Evolutionary conservation across 352 stramenopile genomes (phyloP), one percentile per base, ranked within the genome.

Genomic region (Salisapilia sapeloensis): DNA sequence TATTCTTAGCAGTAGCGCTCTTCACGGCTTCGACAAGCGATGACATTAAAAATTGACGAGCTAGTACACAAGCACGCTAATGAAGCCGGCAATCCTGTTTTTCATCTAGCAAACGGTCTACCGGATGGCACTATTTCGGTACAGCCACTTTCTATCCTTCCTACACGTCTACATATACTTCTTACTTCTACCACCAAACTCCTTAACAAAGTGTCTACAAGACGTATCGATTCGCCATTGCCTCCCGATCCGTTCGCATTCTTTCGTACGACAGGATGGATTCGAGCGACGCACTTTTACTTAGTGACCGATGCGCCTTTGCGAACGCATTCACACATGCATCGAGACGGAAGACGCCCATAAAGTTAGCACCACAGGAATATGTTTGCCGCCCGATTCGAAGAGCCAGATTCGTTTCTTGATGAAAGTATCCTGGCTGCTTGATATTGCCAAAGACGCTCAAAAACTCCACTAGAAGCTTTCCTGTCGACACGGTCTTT

Each of bases 281-380:
- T 1, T 46, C 63, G 9, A 83, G 50, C 15, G 52, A 60, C 9
- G 44, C 29, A 9, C 59, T 63, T 30, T 62, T 60, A 18, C 17
- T 41, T 19, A 80, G 44, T 19, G 79, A 70, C 25, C 74, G 57
- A 29, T 56, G 66, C 17, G 60, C 62, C 66, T 77, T 80, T 1
- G 55, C 56, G 35, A 85, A 85, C 9, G 56, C 60, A 12, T 79
- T 56, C 7, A 82, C 53, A 34, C 62, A 78, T 28, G 81, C 69
- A 21, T 61, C 38, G 15, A 82, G 45, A 3, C 65, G 65, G 30
- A 85, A 85, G 15, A 85, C 60, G 8, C 55, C 46, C 1, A 51
- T 20, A 40, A 85, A 82, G 25, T 79, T 53, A 13, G 76, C 56
- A 9, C 55, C 33, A 27, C 54, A 52, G 18, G 56, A 53, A 1